These are phyloP conservation scores for Cladophialophora exuberans DNA, from an alignment of 2,329 filamentous ascomycete species.

Conservation along the genomic window DNA sequence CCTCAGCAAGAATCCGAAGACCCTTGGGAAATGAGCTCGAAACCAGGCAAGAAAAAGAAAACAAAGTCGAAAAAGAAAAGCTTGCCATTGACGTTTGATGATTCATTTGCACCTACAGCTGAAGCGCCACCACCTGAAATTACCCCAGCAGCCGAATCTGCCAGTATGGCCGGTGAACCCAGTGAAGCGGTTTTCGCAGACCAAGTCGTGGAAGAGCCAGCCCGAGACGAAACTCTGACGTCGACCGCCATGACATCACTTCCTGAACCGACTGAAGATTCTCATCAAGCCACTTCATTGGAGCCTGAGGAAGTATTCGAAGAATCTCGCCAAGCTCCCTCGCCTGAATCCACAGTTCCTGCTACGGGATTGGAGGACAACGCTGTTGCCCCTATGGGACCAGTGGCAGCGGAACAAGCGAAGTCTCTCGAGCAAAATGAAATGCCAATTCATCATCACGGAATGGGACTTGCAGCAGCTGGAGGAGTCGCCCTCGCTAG, in stretches of 20 bases:
- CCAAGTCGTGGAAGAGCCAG: not conserved
- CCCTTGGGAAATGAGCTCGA: conserved; percentile 4
- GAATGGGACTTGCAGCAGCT: no score
- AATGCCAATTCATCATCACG: no score
- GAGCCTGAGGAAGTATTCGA: no score
- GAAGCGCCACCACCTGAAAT: not conserved
- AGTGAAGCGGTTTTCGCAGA: not conserved
- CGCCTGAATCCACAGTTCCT: no score
- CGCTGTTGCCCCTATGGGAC: no score
- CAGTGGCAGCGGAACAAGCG: no score
- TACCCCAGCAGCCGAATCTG: not conserved
- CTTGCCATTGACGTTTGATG: conserved; percentile 8
- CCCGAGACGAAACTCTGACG: not conserved
- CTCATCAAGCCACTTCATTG: no score
- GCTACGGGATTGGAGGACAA: no score
- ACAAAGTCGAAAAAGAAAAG: conserved; percentile 20
- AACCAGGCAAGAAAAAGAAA: conserved; percentile 27
- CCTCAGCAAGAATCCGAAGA: conserved; percentile 10
- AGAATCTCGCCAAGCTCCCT: no score
- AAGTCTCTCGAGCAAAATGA: no score
- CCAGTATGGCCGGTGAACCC: not conserved
- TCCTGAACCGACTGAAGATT: not conserved
- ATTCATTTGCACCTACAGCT: not conserved
- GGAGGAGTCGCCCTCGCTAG: no score
- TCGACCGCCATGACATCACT: not conserved